These are phyloP conservation scores for Dioszegia aurantiaca DNA, from an alignment of 768 basidiomycete genomes.

Conservation along the genomic window DNA sequence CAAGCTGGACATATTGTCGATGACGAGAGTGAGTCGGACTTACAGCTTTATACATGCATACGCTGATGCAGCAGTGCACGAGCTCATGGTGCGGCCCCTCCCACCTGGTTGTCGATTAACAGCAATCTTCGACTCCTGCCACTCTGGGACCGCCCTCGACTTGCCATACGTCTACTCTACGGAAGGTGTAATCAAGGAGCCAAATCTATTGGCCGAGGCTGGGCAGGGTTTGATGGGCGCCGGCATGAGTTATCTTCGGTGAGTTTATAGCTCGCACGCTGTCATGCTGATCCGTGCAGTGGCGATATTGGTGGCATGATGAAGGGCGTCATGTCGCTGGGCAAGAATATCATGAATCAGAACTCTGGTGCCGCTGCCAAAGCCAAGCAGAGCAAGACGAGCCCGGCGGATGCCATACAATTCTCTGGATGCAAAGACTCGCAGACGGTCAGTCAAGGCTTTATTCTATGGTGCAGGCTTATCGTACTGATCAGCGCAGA, in stretches of 20 bases:
- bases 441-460: constrained; percentile 50
- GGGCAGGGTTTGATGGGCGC: constrained; percentile 81
- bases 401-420: constrained; percentile 70
- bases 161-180: constrained; percentile 69
- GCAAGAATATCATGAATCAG: constrained; percentile 70
- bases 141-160: constrained; percentile 60
- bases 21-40: constrained; percentile 65
- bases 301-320: constrained; percentile 80
- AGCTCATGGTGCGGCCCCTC: constrained; percentile 70
- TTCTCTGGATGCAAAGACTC: constrained; percentile 57
- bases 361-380: constrained; percentile 63
- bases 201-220: constrained; percentile 80
- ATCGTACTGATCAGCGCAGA: constrained; percentile 17
- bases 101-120: constrained; percentile 87
- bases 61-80: constrained; percentile 54
- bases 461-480: not conserved
- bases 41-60: not conserved
- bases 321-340: constrained; percentile 66
- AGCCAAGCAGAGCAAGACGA: constrained; percentile 63
- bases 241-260: constrained; percentile 63
- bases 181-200: constrained; percentile 92
- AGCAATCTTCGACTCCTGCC: constrained; percentile 54
- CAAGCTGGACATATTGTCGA: constrained; percentile 76
- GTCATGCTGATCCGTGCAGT: constrained; percentile 50
- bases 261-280: not conserved